Evolutionary conservation across 2,329 filamentous ascomycete genomes (phyloP).

Genomic region (Orbilia javanica): DNA sequence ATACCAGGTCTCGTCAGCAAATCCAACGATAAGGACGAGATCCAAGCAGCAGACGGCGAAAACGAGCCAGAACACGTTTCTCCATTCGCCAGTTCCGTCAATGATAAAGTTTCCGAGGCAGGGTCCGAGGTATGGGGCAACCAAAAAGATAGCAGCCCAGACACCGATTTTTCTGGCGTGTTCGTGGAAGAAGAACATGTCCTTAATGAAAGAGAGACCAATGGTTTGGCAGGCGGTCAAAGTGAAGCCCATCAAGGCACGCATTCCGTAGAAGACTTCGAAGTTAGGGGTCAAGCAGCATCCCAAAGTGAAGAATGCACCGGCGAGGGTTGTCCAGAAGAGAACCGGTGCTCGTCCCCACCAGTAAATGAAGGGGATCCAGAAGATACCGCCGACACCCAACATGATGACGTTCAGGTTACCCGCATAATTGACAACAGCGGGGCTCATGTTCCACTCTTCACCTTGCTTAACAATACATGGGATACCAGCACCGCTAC

Average conservation of each 20-base stretch:
- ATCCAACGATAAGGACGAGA: constrained; percentile 65
- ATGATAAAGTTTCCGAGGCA: constrained; percentile 68
- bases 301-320: constrained; percentile 64
- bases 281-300: constrained; percentile 64
- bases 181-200: constrained; percentile 74
- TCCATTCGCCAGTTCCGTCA: constrained; percentile 66
- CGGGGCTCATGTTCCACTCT: constrained; percentile 68
- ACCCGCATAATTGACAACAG: constrained; percentile 69
- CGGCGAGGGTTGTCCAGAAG: constrained; percentile 65
- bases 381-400: constrained; percentile 64
- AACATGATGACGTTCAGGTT: constrained; percentile 70
- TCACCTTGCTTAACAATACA: constrained; percentile 63
- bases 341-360: constrained; percentile 62
- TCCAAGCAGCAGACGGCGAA: constrained; percentile 64
- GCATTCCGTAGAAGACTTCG: constrained; percentile 63
- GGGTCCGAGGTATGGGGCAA: constrained; percentile 65
- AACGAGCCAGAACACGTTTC: constrained; percentile 69
- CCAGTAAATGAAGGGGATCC: constrained; percentile 61
- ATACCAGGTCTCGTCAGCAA: constrained; percentile 70
- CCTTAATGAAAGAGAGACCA: constrained; percentile 71
- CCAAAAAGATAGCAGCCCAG: constrained; percentile 64
- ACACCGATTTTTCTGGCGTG: constrained; percentile 69
- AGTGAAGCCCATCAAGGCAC: constrained; percentile 56
- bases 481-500: constrained; percentile 63
- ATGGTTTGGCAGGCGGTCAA: constrained; percentile 65